Evolutionary conservation across 2,329 filamentous ascomycete species (phyloP), one percentile per base, ranked within the genome.

Genomic region (Truncatella angustata): DNA sequence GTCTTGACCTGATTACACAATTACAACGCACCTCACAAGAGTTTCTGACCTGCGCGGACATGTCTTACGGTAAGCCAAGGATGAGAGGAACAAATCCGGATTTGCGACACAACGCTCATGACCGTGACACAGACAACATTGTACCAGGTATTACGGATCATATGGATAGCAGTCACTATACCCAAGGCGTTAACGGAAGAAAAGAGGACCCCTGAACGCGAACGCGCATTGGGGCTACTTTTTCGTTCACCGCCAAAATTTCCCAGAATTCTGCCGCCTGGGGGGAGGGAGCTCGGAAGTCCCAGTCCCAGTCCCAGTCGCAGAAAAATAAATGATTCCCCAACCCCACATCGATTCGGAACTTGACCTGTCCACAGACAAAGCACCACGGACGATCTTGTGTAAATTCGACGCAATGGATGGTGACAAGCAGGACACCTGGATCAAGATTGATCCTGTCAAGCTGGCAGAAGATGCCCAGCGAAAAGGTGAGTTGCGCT

Each of bases 381-480:
- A 47, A 18, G 34, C 4, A 47, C 11, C 34, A n/a, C n/a, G n/a
- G 16, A 39, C 36, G 7, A 39, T 39, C 9, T n/a, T 21, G 20
- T 16, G n/a, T n/a, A n/a, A 11, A 49, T 6, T 10, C 23, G 5
- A 5, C 18, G 16, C 45, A 12, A 34, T 43, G 48, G 40, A 37
- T 46, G 46, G 54, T 14, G 61, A 63, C 26, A 56, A 60, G 24
- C 61, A n/a, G 40, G 16, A 34, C 48, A 20, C 20, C 16, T 28
- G 18, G 42, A 16, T 26, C 42, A 52, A 51, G 5, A 35, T 40
- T 18, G 50, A 52, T 18, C 26, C 24, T 24, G 48, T 35, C 11
- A 51, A 49, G 43, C 35, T 49, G 18, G 48, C 37, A 46, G 30
- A 34, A 21, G 26, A 39, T 24, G 50, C 50, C 14, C 36, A 51